Evolutionary conservation across 768 basidiomycete species (phyloP).

Genomic region (Leccinellum albellum): DNA sequence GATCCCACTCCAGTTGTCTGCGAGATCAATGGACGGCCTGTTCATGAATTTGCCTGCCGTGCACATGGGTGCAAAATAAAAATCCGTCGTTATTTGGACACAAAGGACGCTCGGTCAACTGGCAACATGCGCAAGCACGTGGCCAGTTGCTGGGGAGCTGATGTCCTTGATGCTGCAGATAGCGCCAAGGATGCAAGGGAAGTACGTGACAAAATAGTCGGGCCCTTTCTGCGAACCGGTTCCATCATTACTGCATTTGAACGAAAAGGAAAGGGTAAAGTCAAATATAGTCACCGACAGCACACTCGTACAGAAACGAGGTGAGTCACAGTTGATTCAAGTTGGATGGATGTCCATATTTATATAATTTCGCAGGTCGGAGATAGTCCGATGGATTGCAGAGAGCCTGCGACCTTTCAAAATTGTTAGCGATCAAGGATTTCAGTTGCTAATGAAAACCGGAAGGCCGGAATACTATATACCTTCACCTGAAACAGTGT

Average conservation of each 20-base stretch:
- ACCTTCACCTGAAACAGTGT: background rate
- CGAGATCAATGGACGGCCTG: too few relatives aligned
- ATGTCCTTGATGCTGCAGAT: too few relatives aligned
- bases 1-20: too few relatives aligned
- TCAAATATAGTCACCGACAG: background rate
- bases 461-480: slow-evolving; percentile 1
- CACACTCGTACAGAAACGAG: background rate
- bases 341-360: background rate
- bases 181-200: too few relatives aligned
- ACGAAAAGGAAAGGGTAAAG: background rate
- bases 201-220: too few relatives aligned
- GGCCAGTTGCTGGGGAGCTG: too few relatives aligned
- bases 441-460: background rate
- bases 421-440: background rate
- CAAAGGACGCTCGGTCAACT: too few relatives aligned
- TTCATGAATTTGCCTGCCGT: too few relatives aligned
- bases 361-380: background rate
- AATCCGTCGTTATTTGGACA: too few relatives aligned
- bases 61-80: too few relatives aligned
- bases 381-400: background rate
- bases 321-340: background rate
- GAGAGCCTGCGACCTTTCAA: background rate
- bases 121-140: too few relatives aligned
- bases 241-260: background rate
- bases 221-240: too few relatives aligned